These are phyloP conservation scores for Plantago ovata DNA, from an alignment of 257 asterid species.

Conservation along the genomic window DNA sequence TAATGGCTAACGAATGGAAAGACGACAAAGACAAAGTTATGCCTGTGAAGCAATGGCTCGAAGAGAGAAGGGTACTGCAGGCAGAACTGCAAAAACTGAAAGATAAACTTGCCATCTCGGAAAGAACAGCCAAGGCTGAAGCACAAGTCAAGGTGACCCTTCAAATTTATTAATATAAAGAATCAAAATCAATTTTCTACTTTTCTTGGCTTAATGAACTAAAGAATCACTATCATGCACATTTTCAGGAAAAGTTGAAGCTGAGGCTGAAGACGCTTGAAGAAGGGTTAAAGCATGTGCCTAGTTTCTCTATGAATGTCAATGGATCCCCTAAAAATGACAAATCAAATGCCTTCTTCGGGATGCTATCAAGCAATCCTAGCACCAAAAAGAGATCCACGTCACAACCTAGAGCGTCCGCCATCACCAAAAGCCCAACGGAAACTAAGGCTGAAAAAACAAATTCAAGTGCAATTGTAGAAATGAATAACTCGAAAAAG, in stretches of 20 bases:
- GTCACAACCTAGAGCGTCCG: slow-evolving; percentile 66
- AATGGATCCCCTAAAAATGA: slow-evolving; percentile 44
- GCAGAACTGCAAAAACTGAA: slow-evolving; percentile 73
- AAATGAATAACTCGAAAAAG: slow-evolving; percentile 27
- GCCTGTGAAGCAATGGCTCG: slow-evolving; percentile 96
- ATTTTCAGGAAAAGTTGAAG: slow-evolving; percentile 69
- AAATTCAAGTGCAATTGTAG: slow-evolving; percentile 14
- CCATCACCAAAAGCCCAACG: slow-evolving; percentile 30
- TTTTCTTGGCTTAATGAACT: slow-evolving; percentile 8
- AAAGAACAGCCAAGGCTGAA: slow-evolving; percentile 79
- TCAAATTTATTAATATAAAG: neutral
- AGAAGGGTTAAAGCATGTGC: slow-evolving; percentile 50
- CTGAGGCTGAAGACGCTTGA: slow-evolving; percentile 83
- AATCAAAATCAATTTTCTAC: neutral
- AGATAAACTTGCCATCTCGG: slow-evolving; percentile 68
- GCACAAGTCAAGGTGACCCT: slow-evolving; percentile 73
- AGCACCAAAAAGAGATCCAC: slow-evolving; percentile 50
- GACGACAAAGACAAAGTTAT: slow-evolving; percentile 82
- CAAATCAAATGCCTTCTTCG: slow-evolving; percentile 46
- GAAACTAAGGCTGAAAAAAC: slow-evolving; percentile 26
- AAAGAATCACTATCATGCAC: neutral
- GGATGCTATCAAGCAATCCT: slow-evolving; percentile 55
- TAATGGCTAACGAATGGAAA: slow-evolving; percentile 95
- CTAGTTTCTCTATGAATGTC: slow-evolving; percentile 28
- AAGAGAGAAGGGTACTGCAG: slow-evolving; percentile 84